These are phyloP conservation scores for Aspergillus sp. DNA, from an alignment of 2,329 filamentous ascomycete genomes.

Conservation along the genomic window DNA sequence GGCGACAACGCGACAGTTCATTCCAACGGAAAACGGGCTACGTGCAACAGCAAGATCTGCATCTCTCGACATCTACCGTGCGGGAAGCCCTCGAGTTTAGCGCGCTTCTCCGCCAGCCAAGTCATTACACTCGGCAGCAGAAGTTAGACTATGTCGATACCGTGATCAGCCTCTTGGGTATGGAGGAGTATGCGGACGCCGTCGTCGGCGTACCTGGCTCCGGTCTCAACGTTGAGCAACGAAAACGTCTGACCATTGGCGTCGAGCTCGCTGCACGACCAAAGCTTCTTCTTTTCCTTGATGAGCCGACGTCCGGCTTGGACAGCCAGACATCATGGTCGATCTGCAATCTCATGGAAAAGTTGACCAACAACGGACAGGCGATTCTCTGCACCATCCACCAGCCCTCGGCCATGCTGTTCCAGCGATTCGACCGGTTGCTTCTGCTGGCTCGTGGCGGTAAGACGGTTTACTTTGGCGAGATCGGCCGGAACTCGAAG, in stretches of 20 bases:
- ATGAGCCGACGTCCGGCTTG: constrained; percentile 87
- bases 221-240: constrained; percentile 62
- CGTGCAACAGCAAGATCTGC: constrained; percentile 72
- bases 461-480: constrained; percentile 64
- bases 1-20: constrained; percentile 59
- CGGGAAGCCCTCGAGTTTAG: constrained; percentile 82
- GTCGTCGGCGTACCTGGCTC: constrained; percentile 84
- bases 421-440: constrained; percentile 71
- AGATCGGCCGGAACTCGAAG: constrained; percentile 57
- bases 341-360: constrained; percentile 79
- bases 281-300: constrained; percentile 79
- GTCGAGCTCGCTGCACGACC: constrained; percentile 92
- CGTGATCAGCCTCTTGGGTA: constrained; percentile 82
- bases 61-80: constrained; percentile 75
- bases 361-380: constrained; percentile 79
- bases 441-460: constrained; percentile 63
- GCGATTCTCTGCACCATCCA: constrained; percentile 92
- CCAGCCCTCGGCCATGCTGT: constrained; percentile 86
- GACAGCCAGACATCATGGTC: constrained; percentile 90
- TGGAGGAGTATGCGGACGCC: constrained; percentile 83
- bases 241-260: constrained; percentile 78
- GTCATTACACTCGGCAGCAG: constrained; percentile 63
- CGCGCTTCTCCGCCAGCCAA: constrained; percentile 76
- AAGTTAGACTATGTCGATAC: constrained; percentile 83
- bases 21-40: constrained; percentile 29